Conservation (phyloP, 768 basidiomycete genomes). For the Fomitopsis serialis region DNA sequence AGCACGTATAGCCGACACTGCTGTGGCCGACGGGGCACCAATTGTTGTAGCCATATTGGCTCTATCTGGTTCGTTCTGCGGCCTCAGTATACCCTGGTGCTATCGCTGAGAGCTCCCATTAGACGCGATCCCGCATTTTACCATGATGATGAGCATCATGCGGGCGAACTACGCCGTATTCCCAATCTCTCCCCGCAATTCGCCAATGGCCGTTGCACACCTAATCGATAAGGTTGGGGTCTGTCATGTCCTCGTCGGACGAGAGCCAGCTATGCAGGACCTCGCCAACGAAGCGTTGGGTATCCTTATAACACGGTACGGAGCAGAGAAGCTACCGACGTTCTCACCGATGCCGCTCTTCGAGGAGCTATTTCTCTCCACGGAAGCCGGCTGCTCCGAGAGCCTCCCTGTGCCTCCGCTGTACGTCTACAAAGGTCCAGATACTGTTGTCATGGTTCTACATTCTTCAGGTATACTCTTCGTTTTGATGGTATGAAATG, state of each 20-base stretch:
- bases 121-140: conserved; percentile 23
- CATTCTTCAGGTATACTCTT: conserved; percentile 17
- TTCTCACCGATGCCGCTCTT: conserved; percentile 13
- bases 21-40: conserved; percentile 9
- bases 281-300: conserved; percentile 16
- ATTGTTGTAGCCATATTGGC: conserved; percentile 24
- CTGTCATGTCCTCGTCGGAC: conserved; percentile 22
- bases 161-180: conserved; percentile 21
- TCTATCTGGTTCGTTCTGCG: conserved; percentile 1
- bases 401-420: not conserved
- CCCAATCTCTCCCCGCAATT: conserved; percentile 30
- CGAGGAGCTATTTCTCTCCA: conserved; percentile 10
- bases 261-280: conserved; percentile 19
- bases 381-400: not conserved
- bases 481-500: too few relatives aligned
- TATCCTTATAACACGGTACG: conserved; percentile 9
- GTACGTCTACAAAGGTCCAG: not conserved
- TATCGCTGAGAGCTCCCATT: too few relatives aligned
- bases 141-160: conserved; percentile 13
- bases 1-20: conserved; percentile 3
- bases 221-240: conserved; percentile 20
- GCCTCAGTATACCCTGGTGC: too few relatives aligned
- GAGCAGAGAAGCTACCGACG: not conserved
- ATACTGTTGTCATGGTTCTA: conserved; percentile 7
- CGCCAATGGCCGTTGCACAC: conserved; percentile 25